phyloP scores from a whole-genome alignment of 164 flowering plant species.

The Protea cynaroides region DNA sequence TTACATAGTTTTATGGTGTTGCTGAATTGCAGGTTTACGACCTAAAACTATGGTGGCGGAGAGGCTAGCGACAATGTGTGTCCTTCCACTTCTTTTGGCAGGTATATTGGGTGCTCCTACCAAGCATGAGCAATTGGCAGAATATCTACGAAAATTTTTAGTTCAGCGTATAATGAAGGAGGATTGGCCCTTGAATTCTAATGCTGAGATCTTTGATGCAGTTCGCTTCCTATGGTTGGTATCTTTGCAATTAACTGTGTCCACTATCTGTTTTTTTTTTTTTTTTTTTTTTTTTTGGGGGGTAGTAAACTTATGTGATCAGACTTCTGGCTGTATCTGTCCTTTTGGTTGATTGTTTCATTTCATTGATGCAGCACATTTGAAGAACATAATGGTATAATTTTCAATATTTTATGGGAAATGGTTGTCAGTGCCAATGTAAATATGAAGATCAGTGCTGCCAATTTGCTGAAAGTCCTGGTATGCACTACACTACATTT shows the following conservation, averaged over 20 bases:
- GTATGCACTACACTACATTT: conserved; percentile 33
- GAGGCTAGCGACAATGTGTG: conserved; percentile 69
- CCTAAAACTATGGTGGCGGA: conserved; percentile 63
- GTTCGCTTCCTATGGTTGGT: conserved; percentile 93
- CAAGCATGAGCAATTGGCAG: conserved; percentile 54
- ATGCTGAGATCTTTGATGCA: conserved; percentile 56
- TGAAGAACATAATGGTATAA: conserved; percentile 72
- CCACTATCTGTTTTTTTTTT: not conserved
- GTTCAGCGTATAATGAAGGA: conserved; percentile 49
- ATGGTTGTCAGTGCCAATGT: conserved; percentile 83
- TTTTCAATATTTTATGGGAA: conserved; percentile 94
- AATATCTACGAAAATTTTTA: conserved; percentile 70
- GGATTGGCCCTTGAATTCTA: conserved; percentile 31
- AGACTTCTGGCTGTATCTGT: not conserved
- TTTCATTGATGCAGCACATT: conserved; percentile 58
- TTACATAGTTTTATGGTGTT: conserved; percentile 8
- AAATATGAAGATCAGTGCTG: conserved; percentile 75
- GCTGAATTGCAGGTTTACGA: conserved; percentile 51
- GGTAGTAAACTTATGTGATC: not conserved
- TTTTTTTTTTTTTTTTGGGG: not conserved
- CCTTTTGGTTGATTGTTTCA: conserved; percentile 8
- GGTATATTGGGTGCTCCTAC: conserved; percentile 80
- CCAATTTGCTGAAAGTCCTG: conserved; percentile 75
- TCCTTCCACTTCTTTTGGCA: conserved; percentile 83
- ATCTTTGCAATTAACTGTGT: conserved; percentile 3